A percentile compares a stretch with the other conserved stretches of the same genome.
Evolutionary conservation across 225 moss, liverwort and hornwort genomes (phyloP).

Genomic region (Anthoceros angustus): DNA sequence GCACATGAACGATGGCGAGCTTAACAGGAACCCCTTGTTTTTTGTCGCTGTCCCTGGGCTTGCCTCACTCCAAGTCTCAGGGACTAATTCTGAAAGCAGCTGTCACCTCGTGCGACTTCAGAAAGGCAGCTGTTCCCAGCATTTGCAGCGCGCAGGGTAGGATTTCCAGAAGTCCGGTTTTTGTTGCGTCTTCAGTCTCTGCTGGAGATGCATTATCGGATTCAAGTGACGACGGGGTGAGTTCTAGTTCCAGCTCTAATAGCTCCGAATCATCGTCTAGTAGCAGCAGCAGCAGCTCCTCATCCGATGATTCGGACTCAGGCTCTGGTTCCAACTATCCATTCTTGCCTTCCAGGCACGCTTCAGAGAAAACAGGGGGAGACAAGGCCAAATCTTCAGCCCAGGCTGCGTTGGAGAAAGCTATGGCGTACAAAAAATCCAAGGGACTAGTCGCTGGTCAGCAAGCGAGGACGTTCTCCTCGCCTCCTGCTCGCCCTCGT

Average conservation of each 20-base stretch:
- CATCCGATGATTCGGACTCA: neutral
- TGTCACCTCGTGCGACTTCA: neutral
- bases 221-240: neutral
- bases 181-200: neutral
- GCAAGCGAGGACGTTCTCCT: slow-evolving; percentile 6
- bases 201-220: neutral
- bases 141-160: neutral
- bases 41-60: too few species aligned
- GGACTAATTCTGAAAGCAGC: too few species aligned
- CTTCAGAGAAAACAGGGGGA: neutral
- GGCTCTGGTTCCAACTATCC: neutral
- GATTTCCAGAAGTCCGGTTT: neutral
- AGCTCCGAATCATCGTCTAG: neutral
- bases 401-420: slow-evolving; percentile 48
- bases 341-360: neutral
- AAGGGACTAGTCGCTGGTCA: slow-evolving; percentile 18
- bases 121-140: neutral
- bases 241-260: neutral
- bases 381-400: slow-evolving; percentile 8
- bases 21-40: too few species aligned
- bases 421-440: slow-evolving; percentile 48
- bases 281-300: neutral
- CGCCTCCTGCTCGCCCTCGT: slow-evolving; percentile 13
- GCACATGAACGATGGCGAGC: too few species aligned
- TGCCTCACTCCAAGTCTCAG: too few species aligned